Conservation (phyloP, 306 rosid genomes). For the Urtica urens region DNA sequence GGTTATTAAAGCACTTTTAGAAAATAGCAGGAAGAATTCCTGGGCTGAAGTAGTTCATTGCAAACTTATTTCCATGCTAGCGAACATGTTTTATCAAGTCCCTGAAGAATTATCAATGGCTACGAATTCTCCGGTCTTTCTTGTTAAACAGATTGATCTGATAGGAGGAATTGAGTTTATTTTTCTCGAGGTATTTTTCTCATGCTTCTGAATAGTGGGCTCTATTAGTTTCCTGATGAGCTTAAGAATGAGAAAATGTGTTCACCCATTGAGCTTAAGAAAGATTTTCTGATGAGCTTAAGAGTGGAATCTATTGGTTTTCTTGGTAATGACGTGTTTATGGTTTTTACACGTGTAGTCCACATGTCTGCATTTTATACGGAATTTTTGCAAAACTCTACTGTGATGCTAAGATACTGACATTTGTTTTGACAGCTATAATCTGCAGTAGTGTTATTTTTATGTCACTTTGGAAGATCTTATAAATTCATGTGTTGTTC, state of each 20-base stretch:
- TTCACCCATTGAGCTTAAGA: too few relatives aligned
- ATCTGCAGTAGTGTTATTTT: neutral
- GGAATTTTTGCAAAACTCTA: neutral
- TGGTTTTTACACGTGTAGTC: too few relatives aligned
- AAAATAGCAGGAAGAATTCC: conserved; percentile 66
- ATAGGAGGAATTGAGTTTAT: conserved; percentile 90
- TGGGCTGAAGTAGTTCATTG: conserved; percentile 97
- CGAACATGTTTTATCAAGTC: conserved; percentile 88
- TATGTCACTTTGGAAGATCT: neutral
- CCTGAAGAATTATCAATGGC: conserved; percentile 35
- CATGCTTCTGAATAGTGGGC: neutral
- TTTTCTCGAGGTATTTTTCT: conserved; percentile 63
- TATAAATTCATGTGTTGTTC: conserved; percentile 1
- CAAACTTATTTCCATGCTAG: conserved; percentile 82
- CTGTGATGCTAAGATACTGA: neutral
- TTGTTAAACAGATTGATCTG: conserved; percentile 78
- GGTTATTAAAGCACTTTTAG: conserved; percentile 71
- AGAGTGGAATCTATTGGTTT: too few relatives aligned
- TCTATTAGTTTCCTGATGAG: too few relatives aligned
- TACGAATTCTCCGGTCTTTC: conserved; percentile 45
- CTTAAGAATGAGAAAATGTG: too few relatives aligned
- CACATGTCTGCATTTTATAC: neutral
- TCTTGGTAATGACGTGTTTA: too few relatives aligned
- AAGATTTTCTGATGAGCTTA: too few relatives aligned
- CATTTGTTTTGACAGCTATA: neutral